phyloP scores from a whole-genome alignment of 352 stramenopile species.

The Pythium grandisporangium region DNA sequence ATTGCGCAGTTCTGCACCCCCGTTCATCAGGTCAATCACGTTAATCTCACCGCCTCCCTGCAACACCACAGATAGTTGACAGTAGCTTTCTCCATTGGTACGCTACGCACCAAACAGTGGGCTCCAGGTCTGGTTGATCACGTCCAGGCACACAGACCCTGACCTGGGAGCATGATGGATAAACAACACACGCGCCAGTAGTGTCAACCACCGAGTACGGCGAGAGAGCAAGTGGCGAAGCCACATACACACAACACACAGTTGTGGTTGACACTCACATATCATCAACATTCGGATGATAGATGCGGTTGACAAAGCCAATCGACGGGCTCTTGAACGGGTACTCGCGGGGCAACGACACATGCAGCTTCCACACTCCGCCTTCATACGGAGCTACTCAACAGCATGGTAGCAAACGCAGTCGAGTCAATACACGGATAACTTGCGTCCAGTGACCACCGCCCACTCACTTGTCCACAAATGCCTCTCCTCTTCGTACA shows the following conservation, averaged over 20 bases:
- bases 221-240: too few species aligned
- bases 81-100: too few species aligned
- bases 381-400: constrained; percentile 83
- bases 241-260: too few species aligned
- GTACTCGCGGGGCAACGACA: constrained; percentile 89
- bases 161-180: constrained; percentile 60
- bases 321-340: constrained; percentile 92
- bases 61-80: too few species aligned
- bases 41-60: too few species aligned
- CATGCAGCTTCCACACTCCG: constrained; percentile 90
- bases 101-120: constrained; percentile 82
- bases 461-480: too few species aligned
- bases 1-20: constrained; percentile 79
- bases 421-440: too few species aligned
- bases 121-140: constrained; percentile 94
- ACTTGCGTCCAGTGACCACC: too few species aligned
- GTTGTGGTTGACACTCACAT: too few species aligned
- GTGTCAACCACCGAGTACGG: too few species aligned
- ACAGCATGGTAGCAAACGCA: background rate
- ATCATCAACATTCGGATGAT: constrained; percentile 92
- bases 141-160: constrained; percentile 89
- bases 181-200: too few species aligned
- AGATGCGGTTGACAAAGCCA: constrained; percentile 90
- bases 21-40: background rate
- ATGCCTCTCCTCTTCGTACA: too few species aligned